A percentile compares a stretch with the other conserved stretches of the same genome.
Conservation (phyloP, 768 basidiomycete genomes). For the Zangia roseola region DNA sequence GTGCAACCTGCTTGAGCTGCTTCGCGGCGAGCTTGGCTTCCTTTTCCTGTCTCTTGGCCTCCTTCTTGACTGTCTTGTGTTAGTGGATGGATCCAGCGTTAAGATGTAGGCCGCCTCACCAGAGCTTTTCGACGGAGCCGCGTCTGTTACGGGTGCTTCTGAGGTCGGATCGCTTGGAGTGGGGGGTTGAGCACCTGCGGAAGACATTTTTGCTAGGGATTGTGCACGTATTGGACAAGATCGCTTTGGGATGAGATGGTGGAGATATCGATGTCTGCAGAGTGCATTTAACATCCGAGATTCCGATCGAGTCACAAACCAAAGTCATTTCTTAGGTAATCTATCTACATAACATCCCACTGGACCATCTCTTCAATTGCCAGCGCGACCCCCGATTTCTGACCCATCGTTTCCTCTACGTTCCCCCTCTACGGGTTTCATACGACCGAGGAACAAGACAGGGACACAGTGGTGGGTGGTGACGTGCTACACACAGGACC, state of each 20-base stretch:
- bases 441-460: background rate
- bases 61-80: conserved; percentile 65
- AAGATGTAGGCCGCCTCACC: conserved; percentile 26
- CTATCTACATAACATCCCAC: no score
- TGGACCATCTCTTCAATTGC: background rate
- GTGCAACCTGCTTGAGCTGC: conserved; percentile 39
- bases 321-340: background rate
- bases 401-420: background rate
- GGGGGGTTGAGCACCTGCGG: background rate
- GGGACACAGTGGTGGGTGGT: background rate
- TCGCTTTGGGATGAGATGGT: background rate
- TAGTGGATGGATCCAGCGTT: background rate
- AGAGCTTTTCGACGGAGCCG: conserved; percentile 38
- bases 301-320: conserved; percentile 8
- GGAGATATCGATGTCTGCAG: conserved; percentile 21
- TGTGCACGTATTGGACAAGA: background rate
- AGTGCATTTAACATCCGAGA: conserved; percentile 15
- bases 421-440: background rate
- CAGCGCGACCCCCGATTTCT: background rate
- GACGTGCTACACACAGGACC: background rate
- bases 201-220: conserved; percentile 9
- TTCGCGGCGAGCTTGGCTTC: conserved; percentile 78
- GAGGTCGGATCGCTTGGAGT: background rate
- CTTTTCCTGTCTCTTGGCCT: conserved; percentile 78
- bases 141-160: background rate